Conservation (phyloP, 768 basidiomycete species). For the Suillus hirtellus region DNA sequence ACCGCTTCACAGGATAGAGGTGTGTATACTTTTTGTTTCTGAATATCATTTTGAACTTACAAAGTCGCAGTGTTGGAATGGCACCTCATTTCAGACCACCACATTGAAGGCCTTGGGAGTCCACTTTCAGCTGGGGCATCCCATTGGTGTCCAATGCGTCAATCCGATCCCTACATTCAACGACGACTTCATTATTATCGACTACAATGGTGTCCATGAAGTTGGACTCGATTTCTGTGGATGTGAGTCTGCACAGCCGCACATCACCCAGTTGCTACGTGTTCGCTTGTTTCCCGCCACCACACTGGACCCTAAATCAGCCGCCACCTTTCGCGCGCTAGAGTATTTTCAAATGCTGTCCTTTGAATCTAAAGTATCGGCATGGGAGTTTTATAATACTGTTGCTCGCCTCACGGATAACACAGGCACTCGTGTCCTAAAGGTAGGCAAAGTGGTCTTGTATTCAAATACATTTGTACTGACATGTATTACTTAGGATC, state of each 20-base stretch:
- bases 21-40: too few species aligned
- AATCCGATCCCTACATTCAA: conserved; percentile 2
- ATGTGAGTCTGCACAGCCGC: conserved; percentile 10
- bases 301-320: conserved; percentile 23
- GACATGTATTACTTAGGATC: neutral
- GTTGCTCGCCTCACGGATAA: conserved; percentile 8
- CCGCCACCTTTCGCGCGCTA: conserved; percentile 28
- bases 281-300: conserved; percentile 17
- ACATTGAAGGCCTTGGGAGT: conserved; percentile 23
- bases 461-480: too few species aligned
- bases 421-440: conserved; percentile 17
- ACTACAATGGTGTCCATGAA: conserved; percentile 26
- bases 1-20: conserved; percentile 1
- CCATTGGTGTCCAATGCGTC: conserved; percentile 15
- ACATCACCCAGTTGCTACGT: conserved; percentile 14
- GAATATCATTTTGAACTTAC: too few species aligned
- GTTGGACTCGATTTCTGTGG: conserved; percentile 18
- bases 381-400: conserved; percentile 26
- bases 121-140: conserved; percentile 26
- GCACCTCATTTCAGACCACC: conserved; percentile 15
- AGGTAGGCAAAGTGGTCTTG: too few species aligned
- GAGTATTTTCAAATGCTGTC: conserved; percentile 27
- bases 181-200: conserved; percentile 22
- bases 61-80: conserved; percentile 21
- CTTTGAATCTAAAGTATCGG: conserved; percentile 29